Percentiles rank a stretch among this genome's conserved stretches.
Evolutionary conservation across 2,329 filamentous ascomycete species (phyloP).

Genomic region (Dryadomyces quercus-mongolicae): DNA sequence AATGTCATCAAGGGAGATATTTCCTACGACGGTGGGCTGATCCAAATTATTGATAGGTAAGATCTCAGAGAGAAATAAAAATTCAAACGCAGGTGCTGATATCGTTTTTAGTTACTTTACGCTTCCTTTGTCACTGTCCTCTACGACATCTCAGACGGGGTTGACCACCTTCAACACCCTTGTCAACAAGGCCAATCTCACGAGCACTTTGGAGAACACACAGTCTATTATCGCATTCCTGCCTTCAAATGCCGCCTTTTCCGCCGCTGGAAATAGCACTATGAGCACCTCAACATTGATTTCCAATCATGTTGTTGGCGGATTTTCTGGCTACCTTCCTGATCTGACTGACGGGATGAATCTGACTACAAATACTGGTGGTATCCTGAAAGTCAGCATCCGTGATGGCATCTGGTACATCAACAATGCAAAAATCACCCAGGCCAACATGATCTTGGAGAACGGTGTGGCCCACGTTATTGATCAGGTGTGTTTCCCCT

Average conservation of each 20-base stretch:
- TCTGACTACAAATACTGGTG: constrained; percentile 11
- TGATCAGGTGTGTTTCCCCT: constrained; percentile 10
- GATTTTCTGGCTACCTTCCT: constrained; percentile 12
- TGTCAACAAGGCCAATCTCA: constrained; percentile 8
- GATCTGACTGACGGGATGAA: constrained; percentile 11
- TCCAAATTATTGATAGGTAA: constrained; percentile 16
- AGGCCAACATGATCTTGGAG: constrained; percentile 13
- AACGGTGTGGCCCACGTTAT: constrained; percentile 16
- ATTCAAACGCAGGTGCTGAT: background rate
- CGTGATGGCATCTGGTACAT: constrained; percentile 13
- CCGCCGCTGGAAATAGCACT: constrained; percentile 4
- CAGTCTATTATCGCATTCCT: constrained; percentile 13
- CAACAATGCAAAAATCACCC: constrained; percentile 14
- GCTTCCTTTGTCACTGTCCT: constrained; percentile 8
- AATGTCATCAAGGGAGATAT: constrained; percentile 16
- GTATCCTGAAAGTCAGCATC: constrained; percentile 12
- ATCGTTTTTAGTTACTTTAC: constrained; percentile 11
- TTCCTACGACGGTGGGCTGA: constrained; percentile 14
- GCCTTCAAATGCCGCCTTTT: constrained; percentile 13
- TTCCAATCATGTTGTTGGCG: constrained; percentile 12
- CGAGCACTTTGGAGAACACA: constrained; percentile 9
- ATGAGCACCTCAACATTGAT: constrained; percentile 7
- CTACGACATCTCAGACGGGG: constrained; percentile 8
- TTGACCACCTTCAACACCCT: constrained; percentile 11
- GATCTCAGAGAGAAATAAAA: background rate